Conservation (phyloP, 257 asterid genomes). For the Vinca minor region DNA sequence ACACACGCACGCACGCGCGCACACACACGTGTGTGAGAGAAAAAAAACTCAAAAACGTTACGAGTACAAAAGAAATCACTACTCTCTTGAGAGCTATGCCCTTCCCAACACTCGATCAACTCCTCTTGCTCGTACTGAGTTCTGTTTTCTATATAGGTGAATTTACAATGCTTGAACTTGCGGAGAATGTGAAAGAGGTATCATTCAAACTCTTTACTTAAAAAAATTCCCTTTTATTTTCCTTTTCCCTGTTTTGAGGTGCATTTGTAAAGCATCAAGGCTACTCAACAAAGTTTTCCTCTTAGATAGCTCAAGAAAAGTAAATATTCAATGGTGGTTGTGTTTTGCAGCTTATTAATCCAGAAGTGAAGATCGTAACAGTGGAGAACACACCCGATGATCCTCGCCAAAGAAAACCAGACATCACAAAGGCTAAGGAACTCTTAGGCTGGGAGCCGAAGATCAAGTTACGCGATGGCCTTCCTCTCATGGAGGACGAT, state of each 20-base stretch:
- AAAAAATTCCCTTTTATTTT: neutral
- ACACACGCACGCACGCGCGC: no score
- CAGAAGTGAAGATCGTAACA: constrained; percentile 48
- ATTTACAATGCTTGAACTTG: constrained; percentile 94
- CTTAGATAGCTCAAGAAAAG: neutral
- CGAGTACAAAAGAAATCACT: no score
- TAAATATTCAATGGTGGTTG: neutral
- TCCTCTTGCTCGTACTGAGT: neutral
- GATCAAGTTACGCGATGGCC: constrained; percentile 69
- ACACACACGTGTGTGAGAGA: no score
- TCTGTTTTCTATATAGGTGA: constrained; percentile 49
- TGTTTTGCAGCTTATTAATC: constrained; percentile 64
- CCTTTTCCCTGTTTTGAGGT: neutral
- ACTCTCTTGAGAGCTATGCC: no score
- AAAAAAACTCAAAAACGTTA: no score
- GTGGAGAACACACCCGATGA: constrained; percentile 98
- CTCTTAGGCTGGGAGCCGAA: constrained; percentile 83
- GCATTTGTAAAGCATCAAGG: neutral
- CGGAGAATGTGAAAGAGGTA: constrained; percentile 94
- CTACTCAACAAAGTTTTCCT: neutral
- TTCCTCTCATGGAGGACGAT: constrained; percentile 95
- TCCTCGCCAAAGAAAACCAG: constrained; percentile 94
- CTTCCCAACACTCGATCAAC: no score
- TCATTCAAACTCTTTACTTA: neutral
- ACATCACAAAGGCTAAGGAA: constrained; percentile 70